Conservation (phyloP, 2,329 filamentous ascomycete genomes). For the Microdochium trichocladiopsis region DNA sequence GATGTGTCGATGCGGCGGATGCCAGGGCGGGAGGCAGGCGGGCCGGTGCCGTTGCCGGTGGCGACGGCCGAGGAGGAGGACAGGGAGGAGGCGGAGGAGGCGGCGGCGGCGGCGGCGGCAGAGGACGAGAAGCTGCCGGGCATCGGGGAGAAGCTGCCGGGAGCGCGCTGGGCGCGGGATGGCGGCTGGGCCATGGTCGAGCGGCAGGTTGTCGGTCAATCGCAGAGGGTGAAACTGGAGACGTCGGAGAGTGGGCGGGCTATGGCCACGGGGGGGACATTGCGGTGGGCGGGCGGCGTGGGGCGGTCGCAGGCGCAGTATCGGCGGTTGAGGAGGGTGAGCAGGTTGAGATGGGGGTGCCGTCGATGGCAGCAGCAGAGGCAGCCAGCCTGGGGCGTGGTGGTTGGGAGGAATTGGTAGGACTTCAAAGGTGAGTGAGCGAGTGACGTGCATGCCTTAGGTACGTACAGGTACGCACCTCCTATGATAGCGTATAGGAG, state of each 20-base stretch:
- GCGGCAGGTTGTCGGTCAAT: background rate
- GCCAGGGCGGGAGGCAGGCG: slow-evolving; percentile 22
- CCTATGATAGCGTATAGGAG: no score
- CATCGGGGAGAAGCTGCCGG: slow-evolving; percentile 48
- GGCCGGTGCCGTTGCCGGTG: no score
- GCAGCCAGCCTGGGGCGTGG: no score
- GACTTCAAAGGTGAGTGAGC: no score
- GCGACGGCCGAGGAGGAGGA: background rate
- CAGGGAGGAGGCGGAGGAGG: slow-evolving; percentile 14
- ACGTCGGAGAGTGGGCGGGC: background rate
- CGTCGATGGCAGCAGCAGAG: background rate
- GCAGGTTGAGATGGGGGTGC: background rate
- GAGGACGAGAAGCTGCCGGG: slow-evolving; percentile 21
- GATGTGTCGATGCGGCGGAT: slow-evolving; percentile 38
- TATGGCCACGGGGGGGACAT: background rate
- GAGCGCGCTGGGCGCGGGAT: slow-evolving; percentile 13
- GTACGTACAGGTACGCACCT: no score
- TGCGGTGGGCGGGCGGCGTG: background rate
- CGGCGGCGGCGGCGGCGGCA: slow-evolving; percentile 19
- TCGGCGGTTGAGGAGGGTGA: background rate
- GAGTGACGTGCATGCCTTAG: background rate
- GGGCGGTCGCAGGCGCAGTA: background rate
- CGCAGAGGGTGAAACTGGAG: background rate
- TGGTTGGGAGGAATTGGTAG: no score
- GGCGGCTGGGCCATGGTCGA: background rate